These are phyloP conservation scores for Leccinum subrobustum DNA, from an alignment of 1,284 basidiomycete genomes.

Conservation along the genomic window DNA sequence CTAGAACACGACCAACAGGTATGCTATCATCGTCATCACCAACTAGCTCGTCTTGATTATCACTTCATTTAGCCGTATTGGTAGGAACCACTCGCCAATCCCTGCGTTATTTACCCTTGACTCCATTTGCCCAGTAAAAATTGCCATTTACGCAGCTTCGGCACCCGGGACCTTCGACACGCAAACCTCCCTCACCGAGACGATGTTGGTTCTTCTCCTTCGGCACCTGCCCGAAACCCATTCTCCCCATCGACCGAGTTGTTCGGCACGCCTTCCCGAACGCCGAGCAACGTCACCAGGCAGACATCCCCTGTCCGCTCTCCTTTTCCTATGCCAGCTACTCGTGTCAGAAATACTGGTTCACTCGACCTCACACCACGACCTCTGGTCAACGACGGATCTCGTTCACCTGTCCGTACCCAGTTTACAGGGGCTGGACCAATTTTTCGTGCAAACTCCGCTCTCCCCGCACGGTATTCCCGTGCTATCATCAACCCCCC, in stretches of 20 bases:
- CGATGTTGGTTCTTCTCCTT: conserved; percentile 28
- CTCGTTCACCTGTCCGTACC: conserved; percentile 34
- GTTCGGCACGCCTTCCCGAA: conserved; percentile 15
- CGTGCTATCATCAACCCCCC: conserved; percentile 21
- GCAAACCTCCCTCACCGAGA: conserved; percentile 63
- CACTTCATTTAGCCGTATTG: conserved; percentile 29
- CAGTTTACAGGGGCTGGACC: conserved; percentile 30
- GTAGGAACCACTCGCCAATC: conserved; percentile 17
- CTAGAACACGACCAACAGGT: conserved; percentile 77
- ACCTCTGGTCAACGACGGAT: conserved; percentile 15
- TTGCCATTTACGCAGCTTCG: conserved; percentile 72
- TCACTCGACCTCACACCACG: conserved; percentile 32
- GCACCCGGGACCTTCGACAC: conserved; percentile 68
- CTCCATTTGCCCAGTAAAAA: conserved; percentile 51
- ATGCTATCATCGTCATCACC: conserved; percentile 25
- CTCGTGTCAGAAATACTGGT: conserved; percentile 18
- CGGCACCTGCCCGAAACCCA: conserved; percentile 22
- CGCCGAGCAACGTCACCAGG: conserved; percentile 7
- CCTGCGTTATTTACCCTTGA: conserved; percentile 9
- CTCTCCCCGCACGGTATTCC: conserved; percentile 33
- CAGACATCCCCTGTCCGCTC: conserved; percentile 26
- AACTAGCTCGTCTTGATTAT: conserved; percentile 10
- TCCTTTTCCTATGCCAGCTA: conserved; percentile 22
- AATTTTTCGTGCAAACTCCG: conserved; percentile 29
- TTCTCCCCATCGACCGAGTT: conserved; percentile 22